Evolutionary conservation across 169 alveolate genomes (phyloP).

Genomic region (Plasmodium gallinaceum): DNA sequence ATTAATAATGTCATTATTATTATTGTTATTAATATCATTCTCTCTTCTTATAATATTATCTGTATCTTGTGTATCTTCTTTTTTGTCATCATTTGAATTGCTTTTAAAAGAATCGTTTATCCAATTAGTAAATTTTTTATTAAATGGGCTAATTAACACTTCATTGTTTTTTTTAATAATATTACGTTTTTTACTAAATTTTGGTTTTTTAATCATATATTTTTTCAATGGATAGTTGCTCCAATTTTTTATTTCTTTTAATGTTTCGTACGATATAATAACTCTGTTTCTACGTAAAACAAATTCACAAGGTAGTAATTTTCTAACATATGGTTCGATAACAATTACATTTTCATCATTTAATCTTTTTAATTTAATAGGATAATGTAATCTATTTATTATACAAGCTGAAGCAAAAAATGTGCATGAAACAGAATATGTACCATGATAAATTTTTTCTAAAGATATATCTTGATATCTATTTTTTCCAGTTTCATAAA

Average conservation of each 20-base stretch:
- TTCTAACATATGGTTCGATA: slow-evolving; percentile 65
- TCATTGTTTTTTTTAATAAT: not conserved
- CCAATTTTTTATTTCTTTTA: slow-evolving; percentile 67
- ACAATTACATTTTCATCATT: slow-evolving; percentile 37
- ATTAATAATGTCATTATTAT: not conserved
- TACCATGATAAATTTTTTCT: slow-evolving; percentile 66
- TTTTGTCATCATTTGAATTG: not conserved
- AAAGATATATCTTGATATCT: slow-evolving; percentile 71
- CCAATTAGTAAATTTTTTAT: not conserved
- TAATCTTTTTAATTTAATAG: slow-evolving; percentile 64
- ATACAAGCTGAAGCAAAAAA: slow-evolving; percentile 73
- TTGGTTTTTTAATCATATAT: slow-evolving; percentile 40
- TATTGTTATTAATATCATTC: not conserved
- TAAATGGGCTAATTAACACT: not conserved
- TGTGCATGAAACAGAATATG: slow-evolving; percentile 61
- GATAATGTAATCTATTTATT: slow-evolving; percentile 57
- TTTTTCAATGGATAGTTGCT: slow-evolving; percentile 49
- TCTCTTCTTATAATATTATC: not conserved
- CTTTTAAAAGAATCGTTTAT: not conserved
- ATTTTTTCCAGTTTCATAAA: slow-evolving; percentile 69
- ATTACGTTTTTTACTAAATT: slow-evolving; percentile 35
- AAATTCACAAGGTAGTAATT: slow-evolving; percentile 68
- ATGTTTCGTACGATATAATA: slow-evolving; percentile 56
- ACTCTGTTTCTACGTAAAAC: slow-evolving; percentile 31
- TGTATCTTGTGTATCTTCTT: not conserved